A percentile compares a stretch with the other conserved stretches of the same genome.
Evolutionary conservation across 2,329 filamentous ascomycete genomes (phyloP).

Genomic region (Alternaria angustiovoidea): DNA sequence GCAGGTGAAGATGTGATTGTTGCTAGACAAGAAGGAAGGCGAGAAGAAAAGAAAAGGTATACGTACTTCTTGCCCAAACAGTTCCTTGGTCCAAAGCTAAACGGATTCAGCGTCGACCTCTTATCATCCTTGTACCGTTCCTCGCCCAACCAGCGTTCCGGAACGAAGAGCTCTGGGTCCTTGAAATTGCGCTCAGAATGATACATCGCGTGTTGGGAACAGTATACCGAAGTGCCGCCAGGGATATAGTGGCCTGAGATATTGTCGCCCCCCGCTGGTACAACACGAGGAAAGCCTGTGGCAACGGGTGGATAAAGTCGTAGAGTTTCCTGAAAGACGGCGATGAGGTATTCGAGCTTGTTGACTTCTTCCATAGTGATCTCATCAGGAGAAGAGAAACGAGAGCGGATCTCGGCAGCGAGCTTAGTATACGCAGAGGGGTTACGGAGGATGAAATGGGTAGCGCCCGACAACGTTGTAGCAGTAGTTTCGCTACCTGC

Average conservation of each 20-base stretch:
- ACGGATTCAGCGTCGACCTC: constrained; percentile 37
- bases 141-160: constrained; percentile 51
- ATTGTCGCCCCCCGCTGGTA: constrained; percentile 31
- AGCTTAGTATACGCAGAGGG: constrained; percentile 27
- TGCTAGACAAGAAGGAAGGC: not conserved
- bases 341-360: constrained; percentile 40
- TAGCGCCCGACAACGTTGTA: constrained; percentile 53
- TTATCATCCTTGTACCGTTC: constrained; percentile 46
- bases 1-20: constrained; percentile 1
- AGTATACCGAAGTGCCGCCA: constrained; percentile 34
- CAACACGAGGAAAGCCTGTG: constrained; percentile 40
- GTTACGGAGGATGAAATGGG: constrained; percentile 51
- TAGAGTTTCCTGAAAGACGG: constrained; percentile 37
- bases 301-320: constrained; percentile 41
- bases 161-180: constrained; percentile 35
- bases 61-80: constrained; percentile 48
- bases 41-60: not conserved
- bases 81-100: constrained; percentile 39
- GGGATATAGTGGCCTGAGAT: constrained; percentile 41
- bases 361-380: constrained; percentile 40
- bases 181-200: constrained; percentile 40
- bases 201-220: constrained; percentile 43
- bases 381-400: constrained; percentile 23
- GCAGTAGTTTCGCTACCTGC: constrained; percentile 60
- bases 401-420: constrained; percentile 32